Percentiles rank a stretch among this genome's conserved stretches.
phyloP scores from a whole-genome alignment of 2,329 filamentous ascomycete genomes.

The Penicillium sp. region DNA sequence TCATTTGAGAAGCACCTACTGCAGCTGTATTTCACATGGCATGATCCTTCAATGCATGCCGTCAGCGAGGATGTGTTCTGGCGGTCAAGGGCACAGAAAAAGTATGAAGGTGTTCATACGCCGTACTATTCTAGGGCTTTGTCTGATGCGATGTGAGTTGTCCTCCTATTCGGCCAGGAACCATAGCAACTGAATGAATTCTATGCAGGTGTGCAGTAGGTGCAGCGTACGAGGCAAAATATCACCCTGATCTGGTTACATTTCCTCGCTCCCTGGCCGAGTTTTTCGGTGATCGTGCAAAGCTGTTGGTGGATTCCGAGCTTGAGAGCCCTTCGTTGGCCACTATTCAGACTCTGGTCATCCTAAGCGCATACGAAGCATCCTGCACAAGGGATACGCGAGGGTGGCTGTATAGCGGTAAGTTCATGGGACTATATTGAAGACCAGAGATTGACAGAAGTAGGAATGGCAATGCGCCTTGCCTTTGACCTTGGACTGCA shows the following conservation, averaged over 20 bases:
- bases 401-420: constrained; percentile 55
- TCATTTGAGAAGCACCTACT: constrained; percentile 12
- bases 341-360: constrained; percentile 53
- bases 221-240: constrained; percentile 50
- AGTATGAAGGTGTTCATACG: background rate
- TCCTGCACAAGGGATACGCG: constrained; percentile 51
- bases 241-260: constrained; percentile 50
- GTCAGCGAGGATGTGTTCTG: constrained; percentile 11
- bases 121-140: constrained; percentile 11
- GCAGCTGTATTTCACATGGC: constrained; percentile 15
- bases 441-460: background rate
- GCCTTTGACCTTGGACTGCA: constrained; percentile 53
- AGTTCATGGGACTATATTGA: constrained; percentile 1
- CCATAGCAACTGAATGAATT: background rate
- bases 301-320: constrained; percentile 53
- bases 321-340: constrained; percentile 54
- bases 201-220: constrained; percentile 35
- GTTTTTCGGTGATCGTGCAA: constrained; percentile 49
- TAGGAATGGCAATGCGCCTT: constrained; percentile 51
- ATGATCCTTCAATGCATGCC: constrained; percentile 15
- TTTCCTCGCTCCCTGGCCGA: constrained; percentile 42
- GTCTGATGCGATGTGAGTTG: constrained; percentile 22
- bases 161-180: background rate
- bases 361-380: constrained; percentile 52
- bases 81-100: constrained; percentile 10